Conservation (phyloP, 805 yeast genomes). For the Sugiyamaella floridensis region DNA sequence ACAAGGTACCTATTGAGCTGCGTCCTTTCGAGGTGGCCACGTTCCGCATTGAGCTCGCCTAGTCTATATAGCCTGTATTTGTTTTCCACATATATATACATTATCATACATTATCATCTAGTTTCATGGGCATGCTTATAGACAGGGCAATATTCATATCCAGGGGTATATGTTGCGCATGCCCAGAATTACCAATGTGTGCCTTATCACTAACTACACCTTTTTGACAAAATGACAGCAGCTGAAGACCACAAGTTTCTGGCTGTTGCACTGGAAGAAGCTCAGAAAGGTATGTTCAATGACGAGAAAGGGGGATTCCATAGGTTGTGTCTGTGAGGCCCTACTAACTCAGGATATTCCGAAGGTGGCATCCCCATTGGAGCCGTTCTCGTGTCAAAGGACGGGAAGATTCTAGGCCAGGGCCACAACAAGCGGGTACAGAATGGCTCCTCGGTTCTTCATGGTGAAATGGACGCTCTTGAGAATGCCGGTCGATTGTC, state of each 20-base stretch:
- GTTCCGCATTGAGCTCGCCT: slow-evolving; percentile 37
- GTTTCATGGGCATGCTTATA: no score
- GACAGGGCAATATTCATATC: no score
- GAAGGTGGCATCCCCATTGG: slow-evolving; percentile 95
- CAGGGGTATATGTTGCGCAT: background rate
- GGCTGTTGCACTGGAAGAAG: slow-evolving; percentile 29
- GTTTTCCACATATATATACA: background rate
- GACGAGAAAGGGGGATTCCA: background rate
- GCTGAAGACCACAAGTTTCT: slow-evolving; percentile 22
- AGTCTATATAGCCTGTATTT: background rate
- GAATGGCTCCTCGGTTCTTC: slow-evolving; percentile 73
- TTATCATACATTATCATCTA: background rate
- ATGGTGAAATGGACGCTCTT: slow-evolving; percentile 85
- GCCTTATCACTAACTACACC: background rate
- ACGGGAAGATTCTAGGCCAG: slow-evolving; percentile 74
- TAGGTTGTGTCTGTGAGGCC: background rate
- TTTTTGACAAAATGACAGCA: background rate
- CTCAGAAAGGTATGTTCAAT: slow-evolving; percentile 22
- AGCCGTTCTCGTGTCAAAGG: slow-evolving; percentile 63
- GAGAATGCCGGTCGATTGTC: slow-evolving; percentile 87
- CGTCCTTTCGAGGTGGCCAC: slow-evolving; percentile 78
- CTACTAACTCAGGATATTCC: slow-evolving; percentile 41
- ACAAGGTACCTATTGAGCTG: slow-evolving; percentile 39
- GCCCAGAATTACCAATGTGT: background rate
- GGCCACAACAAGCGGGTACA: slow-evolving; percentile 93